Evolutionary conservation across 352 stramenopile species (phyloP).

Genomic region (Phytophthora pini): DNA sequence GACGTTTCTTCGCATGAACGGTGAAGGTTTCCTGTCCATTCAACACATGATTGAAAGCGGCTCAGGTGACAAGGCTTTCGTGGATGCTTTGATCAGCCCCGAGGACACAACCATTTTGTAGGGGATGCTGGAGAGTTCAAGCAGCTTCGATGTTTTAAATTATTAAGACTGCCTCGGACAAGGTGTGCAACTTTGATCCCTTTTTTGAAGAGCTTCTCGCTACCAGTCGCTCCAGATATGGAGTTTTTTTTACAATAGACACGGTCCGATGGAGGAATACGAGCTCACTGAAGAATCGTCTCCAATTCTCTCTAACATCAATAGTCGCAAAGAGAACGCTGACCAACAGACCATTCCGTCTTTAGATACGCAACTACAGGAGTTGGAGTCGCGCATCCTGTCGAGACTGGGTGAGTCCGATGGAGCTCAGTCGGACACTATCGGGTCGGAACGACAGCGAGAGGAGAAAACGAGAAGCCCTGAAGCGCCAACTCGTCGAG

Average conservation of each 20-base stretch:
- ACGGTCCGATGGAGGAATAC: slow-evolving; percentile 5
- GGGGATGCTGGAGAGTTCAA: not conserved
- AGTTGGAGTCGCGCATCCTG: slow-evolving; percentile 22
- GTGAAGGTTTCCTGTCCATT: slow-evolving; percentile 79
- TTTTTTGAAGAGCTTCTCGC: not conserved
- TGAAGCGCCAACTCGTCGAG: slow-evolving; percentile 8
- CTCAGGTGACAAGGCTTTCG: slow-evolving; percentile 78
- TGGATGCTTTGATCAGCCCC: slow-evolving; percentile 82
- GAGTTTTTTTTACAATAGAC: slow-evolving; percentile 13
- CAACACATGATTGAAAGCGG: slow-evolving; percentile 84
- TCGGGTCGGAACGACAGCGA: slow-evolving; percentile 3
- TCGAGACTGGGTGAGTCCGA: slow-evolving; percentile 11
- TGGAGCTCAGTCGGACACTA: slow-evolving; percentile 7
- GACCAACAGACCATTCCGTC: slow-evolving; percentile 4
- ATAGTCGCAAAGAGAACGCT: not conserved
- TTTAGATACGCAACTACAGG: slow-evolving; percentile 18
- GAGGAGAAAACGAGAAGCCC: slow-evolving; percentile 8
- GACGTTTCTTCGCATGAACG: slow-evolving; percentile 86
- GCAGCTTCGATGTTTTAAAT: slow-evolving; percentile 1
- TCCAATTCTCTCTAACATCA: not conserved
- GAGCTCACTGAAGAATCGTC: not conserved
- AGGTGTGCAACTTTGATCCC: not conserved
- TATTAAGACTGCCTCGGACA: slow-evolving; percentile 7
- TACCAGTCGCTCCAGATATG: not conserved
- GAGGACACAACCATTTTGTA: slow-evolving; percentile 68